Evolutionary conservation across 2,329 filamentous ascomycete species (phyloP).

Genomic region (Colletotrichum spinosum): DNA sequence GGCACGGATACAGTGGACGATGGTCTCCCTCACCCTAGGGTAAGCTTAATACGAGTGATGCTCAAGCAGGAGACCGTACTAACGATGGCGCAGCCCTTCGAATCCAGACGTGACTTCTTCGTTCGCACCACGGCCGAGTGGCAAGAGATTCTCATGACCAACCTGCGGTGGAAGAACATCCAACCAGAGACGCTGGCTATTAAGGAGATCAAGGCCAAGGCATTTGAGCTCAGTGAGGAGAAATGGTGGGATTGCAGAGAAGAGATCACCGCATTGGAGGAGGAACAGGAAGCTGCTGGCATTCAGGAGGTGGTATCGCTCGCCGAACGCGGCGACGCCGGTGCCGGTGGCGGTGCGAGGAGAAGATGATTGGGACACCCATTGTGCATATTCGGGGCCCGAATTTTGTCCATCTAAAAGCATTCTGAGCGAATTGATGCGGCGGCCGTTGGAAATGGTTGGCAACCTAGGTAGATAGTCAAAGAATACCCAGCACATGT

Average conservation of each 20-base stretch:
- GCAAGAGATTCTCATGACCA: constrained; percentile 87
- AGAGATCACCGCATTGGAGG: constrained; percentile 90
- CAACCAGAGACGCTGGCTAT: constrained; percentile 76
- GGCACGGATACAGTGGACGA: constrained; percentile 72
- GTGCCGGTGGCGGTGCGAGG: constrained; percentile 51
- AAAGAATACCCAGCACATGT: too few species aligned
- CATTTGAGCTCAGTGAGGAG: constrained; percentile 91
- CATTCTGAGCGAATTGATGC: too few species aligned
- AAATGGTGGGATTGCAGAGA: constrained; percentile 99
- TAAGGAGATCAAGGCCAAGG: constrained; percentile 93
- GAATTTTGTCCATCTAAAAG: too few species aligned
- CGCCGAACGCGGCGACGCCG: constrained; percentile 75
- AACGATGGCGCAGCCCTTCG: constrained; percentile 76
- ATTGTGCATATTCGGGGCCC: not conserved
- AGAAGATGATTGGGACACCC: constrained; percentile 29
- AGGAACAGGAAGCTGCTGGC: constrained; percentile 94
- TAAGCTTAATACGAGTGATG: constrained; percentile 45
- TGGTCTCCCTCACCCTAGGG: constrained; percentile 76
- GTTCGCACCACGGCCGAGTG: constrained; percentile 87
- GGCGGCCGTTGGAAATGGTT: too few species aligned
- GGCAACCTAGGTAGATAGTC: too few species aligned
- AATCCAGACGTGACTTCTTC: constrained; percentile 92
- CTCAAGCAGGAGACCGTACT: not conserved
- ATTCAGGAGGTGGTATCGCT: constrained; percentile 95
- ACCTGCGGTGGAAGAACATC: constrained; percentile 74